A percentile compares a stretch with the other conserved stretches of the same genome.
These are phyloP conservation scores for Chamaenerion angustifolium DNA, from an alignment of 345 rosid genomes.

Conservation along the genomic window DNA sequence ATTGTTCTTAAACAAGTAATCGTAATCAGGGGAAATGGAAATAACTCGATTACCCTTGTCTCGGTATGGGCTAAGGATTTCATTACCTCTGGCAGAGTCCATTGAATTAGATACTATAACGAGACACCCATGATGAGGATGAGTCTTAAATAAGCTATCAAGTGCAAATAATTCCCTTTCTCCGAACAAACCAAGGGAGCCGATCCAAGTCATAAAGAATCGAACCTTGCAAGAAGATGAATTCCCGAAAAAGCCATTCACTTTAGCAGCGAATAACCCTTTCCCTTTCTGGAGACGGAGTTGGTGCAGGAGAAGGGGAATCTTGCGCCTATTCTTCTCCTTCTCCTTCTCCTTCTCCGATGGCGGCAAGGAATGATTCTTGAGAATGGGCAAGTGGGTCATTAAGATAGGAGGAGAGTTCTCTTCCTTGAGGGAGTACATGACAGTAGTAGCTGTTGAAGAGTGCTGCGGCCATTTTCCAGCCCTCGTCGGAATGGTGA, in stretches of 20 bases:
- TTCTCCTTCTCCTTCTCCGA: conserved; percentile 12
- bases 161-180: conserved; percentile 41
- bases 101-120: conserved; percentile 59
- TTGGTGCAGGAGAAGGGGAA: conserved; percentile 9
- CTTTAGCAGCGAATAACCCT: conserved; percentile 21
- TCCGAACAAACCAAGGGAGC: conserved; percentile 46
- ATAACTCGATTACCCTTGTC: conserved; percentile 37
- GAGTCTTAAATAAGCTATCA: conserved; percentile 54
- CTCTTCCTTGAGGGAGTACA: conserved; percentile 45
- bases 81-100: conserved; percentile 40
- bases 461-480: conserved; percentile 6
- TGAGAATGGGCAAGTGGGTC: conserved; percentile 19
- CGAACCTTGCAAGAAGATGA: conserved; percentile 34
- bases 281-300: conserved; percentile 11
- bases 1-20: conserved; percentile 44
- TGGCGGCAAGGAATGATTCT: conserved; percentile 1
- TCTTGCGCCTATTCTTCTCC: conserved; percentile 1
- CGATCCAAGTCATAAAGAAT: conserved; percentile 95
- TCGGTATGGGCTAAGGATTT: conserved; percentile 31
- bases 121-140: conserved; percentile 49
- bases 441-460: conserved; percentile 20
- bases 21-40: conserved; percentile 53
- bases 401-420: conserved; percentile 16
- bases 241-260: conserved; percentile 32
- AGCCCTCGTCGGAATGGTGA: conserved; percentile 32